phyloP scores from a whole-genome alignment of 352 stramenopile genomes.

The Pythium volutum region DNA sequence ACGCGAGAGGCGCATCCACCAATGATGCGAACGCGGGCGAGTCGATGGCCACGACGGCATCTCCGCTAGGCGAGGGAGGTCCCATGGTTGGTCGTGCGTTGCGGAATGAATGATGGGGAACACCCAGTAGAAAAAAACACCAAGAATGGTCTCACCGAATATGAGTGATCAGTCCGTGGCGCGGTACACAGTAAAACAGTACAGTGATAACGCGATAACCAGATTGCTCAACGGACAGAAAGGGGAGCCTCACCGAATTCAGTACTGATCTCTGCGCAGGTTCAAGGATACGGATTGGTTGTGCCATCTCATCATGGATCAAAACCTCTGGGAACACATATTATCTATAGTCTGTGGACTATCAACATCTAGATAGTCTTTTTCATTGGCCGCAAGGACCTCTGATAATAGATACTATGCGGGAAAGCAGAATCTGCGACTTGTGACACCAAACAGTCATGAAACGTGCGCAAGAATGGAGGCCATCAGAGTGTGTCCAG shows the following conservation, averaged over 20 bases:
- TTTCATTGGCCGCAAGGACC: too few species aligned
- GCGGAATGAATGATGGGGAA: too few species aligned
- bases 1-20: neutral
- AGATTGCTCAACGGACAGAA: neutral
- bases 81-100: neutral
- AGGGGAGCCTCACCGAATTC: conserved; percentile 6
- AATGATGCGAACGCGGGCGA: neutral
- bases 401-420: neutral
- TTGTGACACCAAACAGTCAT: neutral
- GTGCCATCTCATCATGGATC: conserved; percentile 5
- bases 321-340: neutral
- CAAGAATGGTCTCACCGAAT: too few species aligned
- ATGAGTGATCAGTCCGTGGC: too few species aligned
- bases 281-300: neutral
- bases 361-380: neutral
- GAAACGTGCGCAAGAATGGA: neutral
- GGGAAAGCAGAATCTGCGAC: neutral
- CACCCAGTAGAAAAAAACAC: neutral
- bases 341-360: neutral
- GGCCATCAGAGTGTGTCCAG: neutral
- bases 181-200: too few species aligned
- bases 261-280: neutral
- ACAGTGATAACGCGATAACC: too few species aligned
- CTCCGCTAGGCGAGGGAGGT: neutral
- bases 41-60: neutral